Conservation (phyloP, 1,284 basidiomycete species). For the Leccinum pachyderme region DNA sequence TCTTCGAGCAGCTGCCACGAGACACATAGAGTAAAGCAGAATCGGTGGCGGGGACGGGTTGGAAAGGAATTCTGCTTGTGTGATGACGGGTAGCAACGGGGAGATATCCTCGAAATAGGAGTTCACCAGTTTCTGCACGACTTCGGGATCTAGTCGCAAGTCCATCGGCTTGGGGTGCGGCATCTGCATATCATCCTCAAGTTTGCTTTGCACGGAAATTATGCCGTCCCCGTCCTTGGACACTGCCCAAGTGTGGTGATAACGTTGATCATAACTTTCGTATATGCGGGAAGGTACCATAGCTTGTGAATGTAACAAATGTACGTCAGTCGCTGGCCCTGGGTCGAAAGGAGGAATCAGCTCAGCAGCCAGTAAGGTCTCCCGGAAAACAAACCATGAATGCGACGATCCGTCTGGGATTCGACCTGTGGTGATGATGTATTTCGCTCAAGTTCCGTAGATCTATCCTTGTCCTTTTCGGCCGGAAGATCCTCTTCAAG, state of each 20-base stretch:
- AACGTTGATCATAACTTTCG: conserved; percentile 82
- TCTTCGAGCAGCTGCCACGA: conserved; percentile 83
- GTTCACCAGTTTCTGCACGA: conserved; percentile 84
- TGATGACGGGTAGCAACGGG: conserved; percentile 86
- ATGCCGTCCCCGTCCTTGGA: conserved; percentile 82
- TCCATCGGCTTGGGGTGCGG: conserved; percentile 61
- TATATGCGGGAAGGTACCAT: conserved; percentile 81
- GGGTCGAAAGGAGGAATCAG: conserved; percentile 12
- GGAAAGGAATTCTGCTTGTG: conserved; percentile 82
- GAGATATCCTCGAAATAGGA: conserved; percentile 86
- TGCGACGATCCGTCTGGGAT: conserved; percentile 48
- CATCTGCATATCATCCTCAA: conserved; percentile 50
- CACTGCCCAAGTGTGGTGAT: conserved; percentile 84
- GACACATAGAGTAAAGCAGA: conserved; percentile 90
- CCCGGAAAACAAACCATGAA: conserved; percentile 53
- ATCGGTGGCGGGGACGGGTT: conserved; percentile 72
- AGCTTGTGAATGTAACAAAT: conserved; percentile 86
- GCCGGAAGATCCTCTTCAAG: conserved; percentile 61
- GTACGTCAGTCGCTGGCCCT: conserved; percentile 85
- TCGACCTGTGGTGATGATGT: conserved; percentile 41
- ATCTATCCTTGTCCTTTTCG: conserved; percentile 41
- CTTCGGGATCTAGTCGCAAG: conserved; percentile 70
- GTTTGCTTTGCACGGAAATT: conserved; percentile 78
- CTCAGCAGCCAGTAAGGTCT: background rate
- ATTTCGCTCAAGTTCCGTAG: conserved; percentile 26